Conservation (phyloP, 2,329 filamentous ascomycete species). For the Trichoderma brevicompactum region DNA sequence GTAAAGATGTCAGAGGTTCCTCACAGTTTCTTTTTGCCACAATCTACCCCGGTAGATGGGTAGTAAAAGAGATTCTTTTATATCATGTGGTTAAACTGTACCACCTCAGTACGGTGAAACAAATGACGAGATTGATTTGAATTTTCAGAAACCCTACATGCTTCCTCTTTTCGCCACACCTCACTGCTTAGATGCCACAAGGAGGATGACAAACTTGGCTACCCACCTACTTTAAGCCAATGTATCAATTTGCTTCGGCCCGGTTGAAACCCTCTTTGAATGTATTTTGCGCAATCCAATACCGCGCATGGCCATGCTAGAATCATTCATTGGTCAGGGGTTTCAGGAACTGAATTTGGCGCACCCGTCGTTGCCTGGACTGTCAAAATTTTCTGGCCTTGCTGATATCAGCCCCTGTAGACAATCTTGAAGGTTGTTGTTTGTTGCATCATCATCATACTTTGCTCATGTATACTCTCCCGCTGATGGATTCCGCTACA, state of each 20-base stretch:
- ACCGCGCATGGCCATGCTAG: slow-evolving; percentile 18
- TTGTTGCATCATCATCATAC: neutral
- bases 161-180: too few relatives aligned
- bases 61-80: too few relatives aligned
- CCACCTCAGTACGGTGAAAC: neutral
- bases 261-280: neutral
- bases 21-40: too few relatives aligned
- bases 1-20: too few relatives aligned
- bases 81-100: neutral
- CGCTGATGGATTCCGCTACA: neutral
- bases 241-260: slow-evolving; percentile 6
- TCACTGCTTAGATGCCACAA: neutral
- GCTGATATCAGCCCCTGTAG: too few relatives aligned
- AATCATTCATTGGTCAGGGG: slow-evolving; percentile 36
- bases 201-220: neutral
- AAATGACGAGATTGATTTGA: neutral
- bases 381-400: too few relatives aligned
- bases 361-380: neutral
- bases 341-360: slow-evolving; percentile 16
- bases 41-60: too few relatives aligned
- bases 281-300: neutral
- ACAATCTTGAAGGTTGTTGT: neutral
- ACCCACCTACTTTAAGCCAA: neutral
- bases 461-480: slow-evolving; percentile 1
- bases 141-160: too few relatives aligned